Base-by-base conservation (phyloP, 1,284 basidiomycete genomes). In the Microbotryum lychnidis-dioicae region DNA sequence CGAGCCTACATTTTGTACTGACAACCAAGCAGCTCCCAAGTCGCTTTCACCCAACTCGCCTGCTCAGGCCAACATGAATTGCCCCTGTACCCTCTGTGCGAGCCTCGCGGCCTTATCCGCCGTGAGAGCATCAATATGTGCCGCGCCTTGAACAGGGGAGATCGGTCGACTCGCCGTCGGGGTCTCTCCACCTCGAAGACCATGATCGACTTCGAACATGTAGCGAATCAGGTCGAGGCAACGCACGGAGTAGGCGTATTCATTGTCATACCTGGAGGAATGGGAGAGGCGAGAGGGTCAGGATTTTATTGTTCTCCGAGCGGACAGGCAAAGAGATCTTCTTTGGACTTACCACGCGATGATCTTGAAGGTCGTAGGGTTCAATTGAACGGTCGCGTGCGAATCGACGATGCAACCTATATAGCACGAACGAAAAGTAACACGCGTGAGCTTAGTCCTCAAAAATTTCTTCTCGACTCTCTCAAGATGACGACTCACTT, bases 281-380 rank as follows among this genome's bases (percentile, higher is more conserved):
- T 9, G 45, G 20, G 33, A 21, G 9, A 42, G 23, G 8, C 12
- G 55, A 5, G 31, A 6, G 23, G 23, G 9, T 14, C 14, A 54
- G 23, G 23, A 49, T 7, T 31, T 14, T 4, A 3, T n/a, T 3
- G 0, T 31, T 31, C 31, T 31, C 31, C 31, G 31, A 31, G 31
- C 31, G 31, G 16, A 18, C n/a, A 18, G 6, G 29, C 46, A 42
- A 27, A 14, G 37, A 42, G 7, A 31, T 8, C 31, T 2, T 31
- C 9, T 42, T 3, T 12, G 37, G 16, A 18, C 37, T 42, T 12
- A 18, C 74, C 74, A 77, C 10, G 75, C 74, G 27, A 76, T 67
- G 58, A 77, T 71, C 70, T 77, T 78, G 10, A 71, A 73, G 25
- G 73, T 76, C 44, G 54, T 68, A 33, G 73, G 70, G 64, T 75